Conservation (phyloP, 768 basidiomycete genomes). For the Boletus sp. region DNA sequence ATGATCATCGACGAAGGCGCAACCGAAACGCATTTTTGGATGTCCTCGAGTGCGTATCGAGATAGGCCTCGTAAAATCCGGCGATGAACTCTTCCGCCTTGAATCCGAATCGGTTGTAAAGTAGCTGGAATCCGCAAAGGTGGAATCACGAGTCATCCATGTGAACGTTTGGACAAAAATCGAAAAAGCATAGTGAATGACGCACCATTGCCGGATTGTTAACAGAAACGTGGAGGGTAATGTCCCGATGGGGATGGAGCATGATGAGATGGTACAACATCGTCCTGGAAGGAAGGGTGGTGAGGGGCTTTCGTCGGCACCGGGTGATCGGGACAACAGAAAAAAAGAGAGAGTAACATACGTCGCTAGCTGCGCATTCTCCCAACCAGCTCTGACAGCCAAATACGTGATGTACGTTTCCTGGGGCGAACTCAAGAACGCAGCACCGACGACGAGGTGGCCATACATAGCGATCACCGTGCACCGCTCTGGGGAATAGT, state of each 20-base stretch:
- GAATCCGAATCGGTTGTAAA: slow-evolving; percentile 87
- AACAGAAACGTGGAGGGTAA: slow-evolving; percentile 79
- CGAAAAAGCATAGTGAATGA: not conserved
- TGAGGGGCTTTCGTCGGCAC: not conserved
- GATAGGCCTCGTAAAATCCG: slow-evolving; percentile 78
- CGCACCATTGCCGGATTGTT: slow-evolving; percentile 78
- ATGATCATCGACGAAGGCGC: slow-evolving; percentile 57
- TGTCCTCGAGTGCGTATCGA: slow-evolving; percentile 63
- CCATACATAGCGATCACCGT: slow-evolving; percentile 78
- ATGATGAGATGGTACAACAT: slow-evolving; percentile 78
- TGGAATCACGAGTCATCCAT: not conserved
- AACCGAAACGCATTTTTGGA: slow-evolving; percentile 82
- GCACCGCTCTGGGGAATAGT: slow-evolving; percentile 65
- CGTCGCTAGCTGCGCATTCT: slow-evolving; percentile 78
- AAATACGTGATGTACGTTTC: slow-evolving; percentile 86
- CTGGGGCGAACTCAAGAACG: slow-evolving; percentile 72
- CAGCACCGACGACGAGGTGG: slow-evolving; percentile 67
- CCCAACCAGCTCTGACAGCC: slow-evolving; percentile 77
- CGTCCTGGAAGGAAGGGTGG: slow-evolving; percentile 38
- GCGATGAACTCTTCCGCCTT: slow-evolving; percentile 83
- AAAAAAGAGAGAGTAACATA: slow-evolving; percentile 28
- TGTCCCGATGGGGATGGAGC: slow-evolving; percentile 71
- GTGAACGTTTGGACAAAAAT: not conserved
- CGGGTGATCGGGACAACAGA: not conserved
- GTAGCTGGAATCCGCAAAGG: slow-evolving; percentile 40